Conservation (phyloP, 2,329 filamentous ascomycete species). For the Neonectria hederae region DNA sequence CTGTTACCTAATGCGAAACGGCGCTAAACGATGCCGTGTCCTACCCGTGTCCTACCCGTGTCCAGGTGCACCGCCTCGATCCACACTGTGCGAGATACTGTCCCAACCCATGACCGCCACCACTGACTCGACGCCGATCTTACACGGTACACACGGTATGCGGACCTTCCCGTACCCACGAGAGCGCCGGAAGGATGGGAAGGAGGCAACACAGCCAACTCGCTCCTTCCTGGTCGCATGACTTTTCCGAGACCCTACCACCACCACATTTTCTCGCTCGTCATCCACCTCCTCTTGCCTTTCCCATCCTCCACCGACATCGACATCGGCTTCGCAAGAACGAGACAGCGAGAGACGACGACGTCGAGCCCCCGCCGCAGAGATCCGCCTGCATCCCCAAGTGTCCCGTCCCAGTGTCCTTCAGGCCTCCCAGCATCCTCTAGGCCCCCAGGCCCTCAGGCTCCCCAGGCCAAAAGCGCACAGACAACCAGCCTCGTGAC, state of each 20-base stretch:
- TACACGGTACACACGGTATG: constrained; percentile 25
- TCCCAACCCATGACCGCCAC: neutral
- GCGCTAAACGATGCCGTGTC: neutral
- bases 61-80: neutral
- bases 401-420: neutral
- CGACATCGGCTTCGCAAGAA: neutral
- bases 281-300: neutral
- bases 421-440: neutral
- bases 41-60: too few relatives aligned
- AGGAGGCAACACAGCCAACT: neutral
- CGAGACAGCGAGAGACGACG: neutral
- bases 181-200: constrained; percentile 13
- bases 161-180: neutral
- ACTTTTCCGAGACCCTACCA: constrained; percentile 11
- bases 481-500: neutral
- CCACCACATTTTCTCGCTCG: constrained; percentile 1
- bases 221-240: constrained; percentile 17
- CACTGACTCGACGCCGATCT: neutral
- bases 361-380: neutral
- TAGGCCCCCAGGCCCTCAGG: neutral
- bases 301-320: neutral
- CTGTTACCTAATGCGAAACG: constrained; percentile 1
- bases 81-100: neutral
- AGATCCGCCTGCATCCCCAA: neutral
- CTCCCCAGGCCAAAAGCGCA: neutral